phyloP scores from a whole-genome alignment of 2,329 filamentous ascomycete species.

The Botrytis aclada region DNA sequence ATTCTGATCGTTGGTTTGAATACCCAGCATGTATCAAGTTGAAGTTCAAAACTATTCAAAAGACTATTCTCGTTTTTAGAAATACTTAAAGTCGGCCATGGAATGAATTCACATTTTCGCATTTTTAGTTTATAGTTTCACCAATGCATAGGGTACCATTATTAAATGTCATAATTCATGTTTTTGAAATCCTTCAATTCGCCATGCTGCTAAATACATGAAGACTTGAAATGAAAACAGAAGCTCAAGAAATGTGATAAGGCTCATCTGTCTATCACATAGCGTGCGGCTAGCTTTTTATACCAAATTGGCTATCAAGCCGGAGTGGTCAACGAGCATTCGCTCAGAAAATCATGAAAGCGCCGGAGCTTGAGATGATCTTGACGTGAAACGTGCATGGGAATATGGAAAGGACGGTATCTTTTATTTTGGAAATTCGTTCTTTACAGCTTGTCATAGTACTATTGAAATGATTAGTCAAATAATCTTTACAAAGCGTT shows the following conservation, averaged over 20 bases:
- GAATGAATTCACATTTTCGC: no score
- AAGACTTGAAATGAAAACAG: slow-evolving; percentile 29
- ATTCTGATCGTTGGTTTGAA: neutral
- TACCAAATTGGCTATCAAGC: slow-evolving; percentile 27
- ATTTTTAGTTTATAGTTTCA: neutral
- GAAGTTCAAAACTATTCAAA: neutral
- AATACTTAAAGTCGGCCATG: no score
- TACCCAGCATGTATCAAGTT: neutral
- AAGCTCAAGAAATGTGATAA: slow-evolving; percentile 29
- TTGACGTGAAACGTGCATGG: slow-evolving; percentile 28
- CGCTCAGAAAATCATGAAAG: slow-evolving; percentile 35
- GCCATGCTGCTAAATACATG: slow-evolving; percentile 36
- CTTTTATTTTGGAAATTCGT: slow-evolving; percentile 34
- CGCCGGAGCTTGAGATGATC: slow-evolving; percentile 29
- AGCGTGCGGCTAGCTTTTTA: slow-evolving; percentile 32
- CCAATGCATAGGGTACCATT: neutral
- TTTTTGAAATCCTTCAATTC: slow-evolving; percentile 33
- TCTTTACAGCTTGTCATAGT: slow-evolving; percentile 97
- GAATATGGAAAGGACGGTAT: slow-evolving; percentile 31
- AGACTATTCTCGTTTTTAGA: neutral
- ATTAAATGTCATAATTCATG: slow-evolving; percentile 14
- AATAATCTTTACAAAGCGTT: slow-evolving; percentile 4
- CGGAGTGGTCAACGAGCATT: slow-evolving; percentile 26
- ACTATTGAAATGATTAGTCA: slow-evolving; percentile 57
- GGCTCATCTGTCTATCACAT: slow-evolving; percentile 29